Percentiles rank a stretch among this genome's conserved stretches.
phyloP scores from a whole-genome alignment of 805 yeast genomes.

The Starmerella etchellsii region DNA sequence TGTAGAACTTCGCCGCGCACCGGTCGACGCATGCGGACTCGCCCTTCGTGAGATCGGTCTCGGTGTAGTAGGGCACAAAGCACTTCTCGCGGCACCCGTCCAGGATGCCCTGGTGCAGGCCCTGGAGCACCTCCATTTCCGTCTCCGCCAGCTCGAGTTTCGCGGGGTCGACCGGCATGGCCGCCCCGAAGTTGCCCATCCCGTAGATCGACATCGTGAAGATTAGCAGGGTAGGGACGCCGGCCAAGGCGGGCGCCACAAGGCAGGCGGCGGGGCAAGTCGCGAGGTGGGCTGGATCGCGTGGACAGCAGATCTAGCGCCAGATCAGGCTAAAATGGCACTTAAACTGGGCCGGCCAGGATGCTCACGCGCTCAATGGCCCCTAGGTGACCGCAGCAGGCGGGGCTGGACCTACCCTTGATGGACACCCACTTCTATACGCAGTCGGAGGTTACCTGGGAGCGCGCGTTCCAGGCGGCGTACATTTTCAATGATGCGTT shows the following conservation, averaged over 20 bases:
- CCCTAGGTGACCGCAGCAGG: too few relatives aligned
- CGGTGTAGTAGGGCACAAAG: conserved; percentile 74
- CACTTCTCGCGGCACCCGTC: conserved; percentile 62
- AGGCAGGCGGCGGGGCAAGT: too few relatives aligned
- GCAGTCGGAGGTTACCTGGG: conserved; percentile 8
- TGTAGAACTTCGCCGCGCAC: conserved; percentile 73
- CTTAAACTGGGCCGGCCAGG: too few relatives aligned
- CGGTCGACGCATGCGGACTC: conserved; percentile 73
- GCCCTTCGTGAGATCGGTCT: conserved; percentile 72
- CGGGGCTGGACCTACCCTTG: too few relatives aligned
- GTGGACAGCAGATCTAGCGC: too few relatives aligned
- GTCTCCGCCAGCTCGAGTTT: conserved; percentile 26
- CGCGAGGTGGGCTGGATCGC: too few relatives aligned
- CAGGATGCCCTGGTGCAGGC: conserved; percentile 33
- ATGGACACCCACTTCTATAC: too few relatives aligned
- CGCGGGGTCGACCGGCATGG: conserved; percentile 25
- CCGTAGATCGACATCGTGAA: conserved; percentile 26
- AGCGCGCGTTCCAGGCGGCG: conserved; percentile 5
- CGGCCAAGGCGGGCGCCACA: too few relatives aligned
- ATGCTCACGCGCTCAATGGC: too few relatives aligned
- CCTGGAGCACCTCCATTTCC: conserved; percentile 25
- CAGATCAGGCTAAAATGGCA: too few relatives aligned
- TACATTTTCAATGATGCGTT: conserved; percentile 9
- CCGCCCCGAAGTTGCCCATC: conserved; percentile 20
- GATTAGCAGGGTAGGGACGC: background rate